Conservation (phyloP, 2,329 filamentous ascomycete species). For the Apiospora koreana region DNA sequence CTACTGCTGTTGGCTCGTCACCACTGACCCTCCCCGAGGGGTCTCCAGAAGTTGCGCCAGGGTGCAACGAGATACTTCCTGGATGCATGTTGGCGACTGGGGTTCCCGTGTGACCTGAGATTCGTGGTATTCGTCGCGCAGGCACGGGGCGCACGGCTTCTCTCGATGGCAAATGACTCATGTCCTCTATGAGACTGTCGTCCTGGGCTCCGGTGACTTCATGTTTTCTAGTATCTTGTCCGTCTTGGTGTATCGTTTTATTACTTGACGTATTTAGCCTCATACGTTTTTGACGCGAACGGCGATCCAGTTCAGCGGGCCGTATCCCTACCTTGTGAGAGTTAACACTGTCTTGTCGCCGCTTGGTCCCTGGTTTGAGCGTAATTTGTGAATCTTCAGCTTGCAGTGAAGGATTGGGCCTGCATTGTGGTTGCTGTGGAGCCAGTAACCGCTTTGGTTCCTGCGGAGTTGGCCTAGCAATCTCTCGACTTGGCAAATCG, state of each 20-base stretch:
- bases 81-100: neutral
- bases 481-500: neutral
- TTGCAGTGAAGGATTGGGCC: neutral
- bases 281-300: neutral
- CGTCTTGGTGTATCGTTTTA: neutral
- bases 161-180: neutral
- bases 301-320: neutral
- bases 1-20: neutral
- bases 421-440: neutral
- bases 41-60: neutral
- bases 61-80: neutral
- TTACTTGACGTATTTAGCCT: neutral
- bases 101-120: neutral
- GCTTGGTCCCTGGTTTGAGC: neutral
- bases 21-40: neutral
- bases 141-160: neutral
- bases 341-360: neutral
- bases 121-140: neutral
- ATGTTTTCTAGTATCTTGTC: neutral
- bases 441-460: neutral
- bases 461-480: neutral
- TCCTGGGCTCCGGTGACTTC: neutral
- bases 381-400: neutral
- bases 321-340: neutral
- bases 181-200: neutral